phyloP scores from a whole-genome alignment of 2,329 filamentous ascomycete genomes.

The Cladosporium colombiae region DNA sequence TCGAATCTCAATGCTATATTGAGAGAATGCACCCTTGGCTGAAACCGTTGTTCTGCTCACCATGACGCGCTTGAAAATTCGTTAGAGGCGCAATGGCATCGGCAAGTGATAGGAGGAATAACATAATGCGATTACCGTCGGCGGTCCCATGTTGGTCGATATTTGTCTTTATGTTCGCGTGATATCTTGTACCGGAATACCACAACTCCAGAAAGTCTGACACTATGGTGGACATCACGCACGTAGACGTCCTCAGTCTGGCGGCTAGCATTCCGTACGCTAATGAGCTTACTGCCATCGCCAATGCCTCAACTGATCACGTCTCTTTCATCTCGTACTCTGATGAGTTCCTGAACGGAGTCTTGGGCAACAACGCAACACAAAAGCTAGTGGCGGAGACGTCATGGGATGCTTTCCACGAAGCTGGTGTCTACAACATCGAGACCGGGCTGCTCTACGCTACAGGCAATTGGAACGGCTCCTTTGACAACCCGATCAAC shows the following conservation, averaged over 20 bases:
- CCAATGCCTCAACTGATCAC: conserved; percentile 33
- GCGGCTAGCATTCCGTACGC: conserved; percentile 37
- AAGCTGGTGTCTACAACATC: conserved; percentile 40
- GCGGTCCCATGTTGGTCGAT: background rate
- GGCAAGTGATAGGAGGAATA: background rate
- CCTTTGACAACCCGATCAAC: conserved; percentile 37
- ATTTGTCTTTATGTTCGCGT: background rate
- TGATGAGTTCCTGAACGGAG: conserved; percentile 32
- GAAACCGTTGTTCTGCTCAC: background rate
- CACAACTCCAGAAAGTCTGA: background rate
- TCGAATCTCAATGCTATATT: background rate
- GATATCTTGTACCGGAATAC: background rate
- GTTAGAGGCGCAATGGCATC: background rate
- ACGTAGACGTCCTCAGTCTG: conserved; percentile 35
- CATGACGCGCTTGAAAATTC: conserved; percentile 6
- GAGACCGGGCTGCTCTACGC: conserved; percentile 45
- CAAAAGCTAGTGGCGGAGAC: conserved; percentile 31
- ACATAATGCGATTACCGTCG: background rate
- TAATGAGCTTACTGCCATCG: conserved; percentile 30
- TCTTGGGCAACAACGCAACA: conserved; percentile 36
- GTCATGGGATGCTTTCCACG: conserved; percentile 41
- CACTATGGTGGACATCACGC: conserved; percentile 39
- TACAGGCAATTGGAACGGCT: conserved; percentile 42
- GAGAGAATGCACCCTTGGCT: conserved; percentile 14
- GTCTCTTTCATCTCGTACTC: conserved; percentile 35